Percentiles rank a stretch among this genome's conserved stretches.
Evolutionary conservation across 768 basidiomycete genomes (phyloP).

Genomic region (Amanita thiersii): DNA sequence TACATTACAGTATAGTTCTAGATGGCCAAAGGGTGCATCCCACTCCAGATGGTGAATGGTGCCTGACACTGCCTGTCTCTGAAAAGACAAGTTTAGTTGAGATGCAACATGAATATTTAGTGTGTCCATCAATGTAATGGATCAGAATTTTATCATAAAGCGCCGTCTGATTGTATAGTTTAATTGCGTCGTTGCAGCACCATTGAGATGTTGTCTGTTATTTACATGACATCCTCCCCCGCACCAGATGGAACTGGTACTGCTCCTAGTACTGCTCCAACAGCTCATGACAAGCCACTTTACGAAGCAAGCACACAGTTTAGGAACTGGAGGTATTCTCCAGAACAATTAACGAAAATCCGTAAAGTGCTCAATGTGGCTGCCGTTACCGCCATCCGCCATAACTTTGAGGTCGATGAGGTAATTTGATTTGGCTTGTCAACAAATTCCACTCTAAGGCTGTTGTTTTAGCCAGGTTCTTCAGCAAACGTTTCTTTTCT

Average conservation of each 20-base stretch:
- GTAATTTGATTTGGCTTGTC: constrained; percentile 30
- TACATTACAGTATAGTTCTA: too few relatives aligned
- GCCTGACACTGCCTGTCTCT: too few relatives aligned
- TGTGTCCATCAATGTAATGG: too few relatives aligned
- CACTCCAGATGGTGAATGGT: too few relatives aligned
- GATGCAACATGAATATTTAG: too few relatives aligned
- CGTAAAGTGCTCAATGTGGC: constrained; percentile 64
- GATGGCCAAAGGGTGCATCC: too few relatives aligned
- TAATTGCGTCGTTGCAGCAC: too few relatives aligned
- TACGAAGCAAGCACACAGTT: constrained; percentile 80
- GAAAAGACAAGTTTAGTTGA: too few relatives aligned
- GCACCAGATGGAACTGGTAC: constrained; percentile 6
- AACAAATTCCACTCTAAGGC: constrained; percentile 12
- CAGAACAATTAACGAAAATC: constrained; percentile 48
- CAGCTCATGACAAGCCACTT: constrained; percentile 30
- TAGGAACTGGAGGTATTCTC: constrained; percentile 85
- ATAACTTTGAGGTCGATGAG: constrained; percentile 73
- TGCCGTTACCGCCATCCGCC: constrained; percentile 70
- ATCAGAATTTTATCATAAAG: too few relatives aligned
- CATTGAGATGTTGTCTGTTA: too few relatives aligned
- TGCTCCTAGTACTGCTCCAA: constrained; percentile 7
- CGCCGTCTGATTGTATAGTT: too few relatives aligned
- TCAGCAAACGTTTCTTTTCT: constrained; percentile 70
- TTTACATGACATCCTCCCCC: constrained; percentile 8
- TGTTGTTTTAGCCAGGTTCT: constrained; percentile 52